Percentiles rank a stretch among this genome's conserved stretches.
Conservation (phyloP, 306 rosid genomes). For the Ammopiptanthus mongolicus region DNA sequence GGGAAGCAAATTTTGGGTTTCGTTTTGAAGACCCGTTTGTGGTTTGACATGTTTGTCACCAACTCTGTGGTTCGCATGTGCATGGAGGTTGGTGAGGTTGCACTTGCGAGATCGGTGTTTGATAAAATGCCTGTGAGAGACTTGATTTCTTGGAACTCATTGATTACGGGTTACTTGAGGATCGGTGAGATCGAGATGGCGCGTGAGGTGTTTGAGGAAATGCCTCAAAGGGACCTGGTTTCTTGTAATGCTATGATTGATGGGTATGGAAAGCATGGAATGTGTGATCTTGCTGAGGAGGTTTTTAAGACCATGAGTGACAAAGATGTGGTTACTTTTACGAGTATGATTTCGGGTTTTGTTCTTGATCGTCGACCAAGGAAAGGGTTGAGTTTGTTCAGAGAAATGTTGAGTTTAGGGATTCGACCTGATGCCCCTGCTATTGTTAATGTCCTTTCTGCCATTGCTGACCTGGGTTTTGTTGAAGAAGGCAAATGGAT, state of each 20-base stretch:
- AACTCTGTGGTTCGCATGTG: slow-evolving; percentile 51
- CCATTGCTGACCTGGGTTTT: slow-evolving; percentile 55
- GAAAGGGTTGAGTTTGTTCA: slow-evolving; percentile 42
- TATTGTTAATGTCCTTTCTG: slow-evolving; percentile 48
- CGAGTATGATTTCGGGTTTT: slow-evolving; percentile 44
- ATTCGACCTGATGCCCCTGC: slow-evolving; percentile 45
- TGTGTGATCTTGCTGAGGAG: slow-evolving; percentile 40
- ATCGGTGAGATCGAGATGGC: slow-evolving; percentile 37
- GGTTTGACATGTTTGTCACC: slow-evolving; percentile 41
- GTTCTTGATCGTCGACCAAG: slow-evolving; percentile 22
- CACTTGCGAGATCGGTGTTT: slow-evolving; percentile 36
- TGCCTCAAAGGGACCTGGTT: slow-evolving; percentile 36
- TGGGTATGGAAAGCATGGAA: slow-evolving; percentile 46
- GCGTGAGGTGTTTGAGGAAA: slow-evolving; percentile 24
- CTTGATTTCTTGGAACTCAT: slow-evolving; percentile 47
- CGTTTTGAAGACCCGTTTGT: slow-evolving; percentile 33
- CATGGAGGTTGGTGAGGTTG: slow-evolving; percentile 28
- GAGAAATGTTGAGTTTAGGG: slow-evolving; percentile 42
- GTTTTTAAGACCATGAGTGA: slow-evolving; percentile 29
- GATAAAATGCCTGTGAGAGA: slow-evolving; percentile 49
- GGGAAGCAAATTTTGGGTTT: slow-evolving; percentile 46
- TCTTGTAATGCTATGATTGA: slow-evolving; percentile 54
- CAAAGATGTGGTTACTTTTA: slow-evolving; percentile 47
- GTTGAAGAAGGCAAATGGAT: slow-evolving; percentile 57
- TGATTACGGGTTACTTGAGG: slow-evolving; percentile 40